Evolutionary conservation across 371 early-diverging fungal genomes (phyloP).

Genomic region (Lichtheimia ornata): DNA sequence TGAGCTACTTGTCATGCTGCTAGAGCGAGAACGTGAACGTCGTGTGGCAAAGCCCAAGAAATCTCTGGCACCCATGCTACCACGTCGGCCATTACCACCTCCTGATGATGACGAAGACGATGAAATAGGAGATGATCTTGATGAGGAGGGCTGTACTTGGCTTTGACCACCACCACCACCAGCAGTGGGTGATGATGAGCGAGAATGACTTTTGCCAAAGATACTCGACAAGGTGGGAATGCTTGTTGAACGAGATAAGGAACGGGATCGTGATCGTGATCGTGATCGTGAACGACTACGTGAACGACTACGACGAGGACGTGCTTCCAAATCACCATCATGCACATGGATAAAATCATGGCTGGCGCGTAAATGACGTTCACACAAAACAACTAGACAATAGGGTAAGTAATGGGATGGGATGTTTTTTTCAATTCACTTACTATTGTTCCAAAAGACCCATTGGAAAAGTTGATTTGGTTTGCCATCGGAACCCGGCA

Average conservation of each 20-base stretch:
- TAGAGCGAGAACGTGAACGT: conserved; percentile 10
- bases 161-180: conserved; percentile 6
- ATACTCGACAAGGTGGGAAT: conserved; percentile 39
- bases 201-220: conserved; percentile 29
- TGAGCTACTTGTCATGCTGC: conserved; percentile 13
- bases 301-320: conserved; percentile 1
- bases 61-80: not conserved
- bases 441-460: conserved; percentile 53
- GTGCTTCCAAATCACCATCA: conserved; percentile 20
- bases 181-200: conserved; percentile 38
- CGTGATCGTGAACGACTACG: conserved; percentile 37
- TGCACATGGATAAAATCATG: conserved; percentile 25
- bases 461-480: conserved; percentile 38
- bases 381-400: conserved; percentile 38
- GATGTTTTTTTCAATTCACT: not conserved
- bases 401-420: not conserved
- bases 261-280: conserved; percentile 48
- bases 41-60: not conserved
- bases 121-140: conserved; percentile 17
- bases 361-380: conserved; percentile 30
- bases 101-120: too few relatives aligned
- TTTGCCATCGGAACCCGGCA: conserved; percentile 9
- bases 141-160: conserved; percentile 10
- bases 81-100: too few relatives aligned
- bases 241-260: conserved; percentile 40